phyloP scores from a whole-genome alignment of 345 rosid species.

The Populus alba region DNA sequence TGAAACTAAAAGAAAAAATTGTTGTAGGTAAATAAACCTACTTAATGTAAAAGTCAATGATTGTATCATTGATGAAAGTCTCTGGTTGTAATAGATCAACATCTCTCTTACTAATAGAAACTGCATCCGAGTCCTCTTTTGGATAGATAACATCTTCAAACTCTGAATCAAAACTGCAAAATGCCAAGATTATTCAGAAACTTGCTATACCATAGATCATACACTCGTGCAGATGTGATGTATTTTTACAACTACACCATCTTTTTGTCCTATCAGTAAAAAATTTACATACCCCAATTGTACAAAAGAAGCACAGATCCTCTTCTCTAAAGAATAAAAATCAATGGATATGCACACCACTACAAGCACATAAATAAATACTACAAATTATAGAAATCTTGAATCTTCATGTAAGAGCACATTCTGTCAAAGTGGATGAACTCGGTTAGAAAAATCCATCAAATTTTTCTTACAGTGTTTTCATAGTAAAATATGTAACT shows the following conservation, averaged over 20 bases:
- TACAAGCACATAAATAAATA: not conserved
- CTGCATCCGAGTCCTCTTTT: slow-evolving; percentile 90
- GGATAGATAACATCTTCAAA: slow-evolving; percentile 91
- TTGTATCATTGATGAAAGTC: slow-evolving; percentile 90
- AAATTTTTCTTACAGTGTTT: not conserved
- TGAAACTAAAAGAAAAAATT: not conserved
- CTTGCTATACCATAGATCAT: not conserved
- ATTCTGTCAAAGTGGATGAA: not conserved
- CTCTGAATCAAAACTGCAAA: slow-evolving; percentile 68
- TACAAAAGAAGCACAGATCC: not conserved
- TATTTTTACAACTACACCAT: not conserved
- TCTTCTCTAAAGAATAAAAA: not conserved
- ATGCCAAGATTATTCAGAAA: slow-evolving; percentile 1
- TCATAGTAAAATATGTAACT: not conserved
- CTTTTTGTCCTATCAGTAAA: not conserved
- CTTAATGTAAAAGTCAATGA: slow-evolving; percentile 97
- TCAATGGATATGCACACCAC: not conserved
- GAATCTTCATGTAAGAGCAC: not conserved
- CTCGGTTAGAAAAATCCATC: not conserved
- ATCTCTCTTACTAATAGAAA: slow-evolving; percentile 86
- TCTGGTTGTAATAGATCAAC: slow-evolving; percentile 93
- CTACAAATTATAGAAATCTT: too few species aligned
- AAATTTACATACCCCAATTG: not conserved
- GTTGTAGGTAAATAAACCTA: slow-evolving; percentile 28
- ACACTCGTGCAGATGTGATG: not conserved